Evolutionary conservation across 352 stramenopile species (phyloP).

Genomic region (Blastocystis sp.): DNA sequence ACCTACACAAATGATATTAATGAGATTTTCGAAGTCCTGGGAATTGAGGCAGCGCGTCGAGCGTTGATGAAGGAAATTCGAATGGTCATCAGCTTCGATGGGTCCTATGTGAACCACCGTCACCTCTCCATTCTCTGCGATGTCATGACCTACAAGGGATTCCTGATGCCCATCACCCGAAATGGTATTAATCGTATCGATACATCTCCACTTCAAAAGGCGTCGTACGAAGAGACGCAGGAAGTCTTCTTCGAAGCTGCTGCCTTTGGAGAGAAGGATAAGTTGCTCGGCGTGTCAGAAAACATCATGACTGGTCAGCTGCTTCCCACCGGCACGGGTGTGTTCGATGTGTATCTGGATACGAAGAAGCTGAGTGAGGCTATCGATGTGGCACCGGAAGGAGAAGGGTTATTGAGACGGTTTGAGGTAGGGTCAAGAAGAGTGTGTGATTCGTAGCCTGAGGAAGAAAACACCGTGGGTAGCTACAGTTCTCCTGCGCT

Average conservation of each 20-base stretch:
- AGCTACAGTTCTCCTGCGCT: conserved; percentile 81
- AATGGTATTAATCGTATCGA: conserved; percentile 99
- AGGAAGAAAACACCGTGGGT: conserved; percentile 66
- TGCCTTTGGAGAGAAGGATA: conserved; percentile 91
- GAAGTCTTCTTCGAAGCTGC: conserved; percentile 98
- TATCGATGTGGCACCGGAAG: conserved; percentile 88
- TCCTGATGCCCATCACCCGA: conserved; percentile 91
- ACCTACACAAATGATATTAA: conserved; percentile 99
- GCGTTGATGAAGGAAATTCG: conserved; percentile 89
- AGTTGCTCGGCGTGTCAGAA: conserved; percentile 92
- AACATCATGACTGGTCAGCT: conserved; percentile 97
- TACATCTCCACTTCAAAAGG: conserved; percentile 89
- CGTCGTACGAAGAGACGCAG: conserved; percentile 98
- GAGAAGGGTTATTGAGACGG: conserved; percentile 69
- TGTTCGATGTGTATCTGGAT: conserved; percentile 95
- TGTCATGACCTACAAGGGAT: conserved; percentile 96
- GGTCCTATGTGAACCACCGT: conserved; percentile 98
- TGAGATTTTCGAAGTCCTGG: conserved; percentile 93
- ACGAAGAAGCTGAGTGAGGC: conserved; percentile 93
- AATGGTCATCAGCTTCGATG: conserved; percentile 96
- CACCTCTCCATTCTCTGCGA: conserved; percentile 95
- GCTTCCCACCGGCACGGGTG: conserved; percentile 86
- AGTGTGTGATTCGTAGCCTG: conserved; percentile 71
- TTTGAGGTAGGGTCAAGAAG: conserved; percentile 68
- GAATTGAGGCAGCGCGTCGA: conserved; percentile 80